phyloP scores from a whole-genome alignment of 768 basidiomycete genomes.

The Mycena albidolilacea region DNA sequence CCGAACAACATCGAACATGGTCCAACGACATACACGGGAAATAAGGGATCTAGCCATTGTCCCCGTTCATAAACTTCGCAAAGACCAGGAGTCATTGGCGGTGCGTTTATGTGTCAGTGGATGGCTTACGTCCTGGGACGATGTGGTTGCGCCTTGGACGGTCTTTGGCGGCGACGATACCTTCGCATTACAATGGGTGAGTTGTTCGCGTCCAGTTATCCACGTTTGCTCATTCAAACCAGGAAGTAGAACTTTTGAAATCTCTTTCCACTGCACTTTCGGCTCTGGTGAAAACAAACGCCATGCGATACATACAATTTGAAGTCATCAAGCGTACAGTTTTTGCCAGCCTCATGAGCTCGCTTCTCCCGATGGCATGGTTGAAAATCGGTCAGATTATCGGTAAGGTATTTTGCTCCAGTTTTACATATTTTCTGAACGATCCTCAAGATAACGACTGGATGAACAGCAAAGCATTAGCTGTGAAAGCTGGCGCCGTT shows the following conservation, averaged over 20 bases:
- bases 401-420: conserved; percentile 49
- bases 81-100: conserved; percentile 61
- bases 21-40: conserved; percentile 65
- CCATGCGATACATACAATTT: conserved; percentile 65
- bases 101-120: conserved; percentile 70
- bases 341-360: conserved; percentile 63
- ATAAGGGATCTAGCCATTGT: conserved; percentile 68
- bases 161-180: conserved; percentile 67
- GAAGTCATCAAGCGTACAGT: conserved; percentile 67
- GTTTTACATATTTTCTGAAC: background rate
- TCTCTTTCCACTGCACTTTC: conserved; percentile 63
- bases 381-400: conserved; percentile 69
- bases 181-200: conserved; percentile 71
- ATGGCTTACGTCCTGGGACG: conserved; percentile 61
- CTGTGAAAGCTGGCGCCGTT: conserved; percentile 67
- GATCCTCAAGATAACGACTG: conserved; percentile 66
- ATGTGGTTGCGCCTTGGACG: conserved; percentile 68
- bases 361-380: conserved; percentile 65
- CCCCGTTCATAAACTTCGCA: conserved; percentile 54
- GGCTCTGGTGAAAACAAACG: conserved; percentile 60
- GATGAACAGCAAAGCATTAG: conserved; percentile 69
- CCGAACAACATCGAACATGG: conserved; percentile 61
- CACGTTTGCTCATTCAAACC: conserved; percentile 9
- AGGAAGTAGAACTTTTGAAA: conserved; percentile 71
- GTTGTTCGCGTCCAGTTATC: conserved; percentile 28